These are phyloP conservation scores for Pelomyxa schiedti DNA, from an alignment of 78 protist species.

Conservation along the genomic window DNA sequence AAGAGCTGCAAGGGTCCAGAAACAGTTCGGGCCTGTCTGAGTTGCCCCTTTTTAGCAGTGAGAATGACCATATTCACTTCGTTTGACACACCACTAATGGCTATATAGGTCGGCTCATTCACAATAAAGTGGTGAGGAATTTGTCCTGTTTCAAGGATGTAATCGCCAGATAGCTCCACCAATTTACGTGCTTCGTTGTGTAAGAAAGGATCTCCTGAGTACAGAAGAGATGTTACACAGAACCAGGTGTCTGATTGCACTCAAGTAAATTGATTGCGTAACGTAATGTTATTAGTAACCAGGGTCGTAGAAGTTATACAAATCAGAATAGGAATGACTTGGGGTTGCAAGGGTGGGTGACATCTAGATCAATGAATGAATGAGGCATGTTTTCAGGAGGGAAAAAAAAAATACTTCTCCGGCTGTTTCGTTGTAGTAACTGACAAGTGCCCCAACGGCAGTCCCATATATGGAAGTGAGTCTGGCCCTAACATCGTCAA, in stretches of 20 bases:
- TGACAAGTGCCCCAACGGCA: background rate
- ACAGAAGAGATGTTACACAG: background rate
- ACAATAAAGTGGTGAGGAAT: conserved; percentile 16
- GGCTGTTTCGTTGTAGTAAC: background rate
- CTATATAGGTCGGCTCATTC: background rate
- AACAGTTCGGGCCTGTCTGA: conserved; percentile 15
- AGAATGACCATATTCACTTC: too few species aligned
- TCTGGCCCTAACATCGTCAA: too few species aligned
- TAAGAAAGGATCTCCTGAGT: conserved; percentile 2
- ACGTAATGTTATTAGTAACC: background rate
- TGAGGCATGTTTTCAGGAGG: too few species aligned
- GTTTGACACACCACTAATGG: conserved; percentile 14
- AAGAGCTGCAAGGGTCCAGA: conserved; percentile 7
- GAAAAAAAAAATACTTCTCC: too few species aligned
- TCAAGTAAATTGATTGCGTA: background rate
- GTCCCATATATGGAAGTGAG: background rate
- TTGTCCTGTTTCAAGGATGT: background rate
- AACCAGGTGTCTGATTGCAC: background rate
- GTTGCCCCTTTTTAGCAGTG: too few species aligned
- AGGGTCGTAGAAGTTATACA: conserved; percentile 14
- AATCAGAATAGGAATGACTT: background rate
- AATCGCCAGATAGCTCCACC: background rate
- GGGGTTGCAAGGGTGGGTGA: conserved; percentile 1
- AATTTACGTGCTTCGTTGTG: background rate
- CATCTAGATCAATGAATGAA: too few species aligned